A percentile compares a stretch with the other conserved stretches of the same genome.
These are phyloP conservation scores for Hymenoscyphus occultus DNA, from an alignment of 2,329 filamentous ascomycete genomes.

Conservation along the genomic window DNA sequence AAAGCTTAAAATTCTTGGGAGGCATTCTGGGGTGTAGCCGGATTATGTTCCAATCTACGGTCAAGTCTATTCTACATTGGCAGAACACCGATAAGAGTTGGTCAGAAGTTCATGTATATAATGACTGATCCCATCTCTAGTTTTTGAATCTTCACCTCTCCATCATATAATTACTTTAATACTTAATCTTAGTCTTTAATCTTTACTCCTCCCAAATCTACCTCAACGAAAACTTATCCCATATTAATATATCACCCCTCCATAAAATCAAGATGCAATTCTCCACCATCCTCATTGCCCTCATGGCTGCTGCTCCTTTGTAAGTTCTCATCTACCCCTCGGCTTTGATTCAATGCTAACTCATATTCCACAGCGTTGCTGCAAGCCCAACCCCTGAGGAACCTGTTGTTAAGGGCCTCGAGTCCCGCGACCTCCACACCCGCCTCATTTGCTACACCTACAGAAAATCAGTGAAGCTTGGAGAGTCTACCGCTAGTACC, in stretches of 20 bases:
- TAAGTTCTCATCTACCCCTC: neutral
- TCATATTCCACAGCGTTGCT: conserved; percentile 13
- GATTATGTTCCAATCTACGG: neutral
- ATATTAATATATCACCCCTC: too few relatives aligned
- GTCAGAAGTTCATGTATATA: too few relatives aligned
- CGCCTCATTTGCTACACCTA: neutral
- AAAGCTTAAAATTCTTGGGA: neutral
- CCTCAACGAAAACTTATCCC: neutral
- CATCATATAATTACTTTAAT: neutral
- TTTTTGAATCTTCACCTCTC: too few relatives aligned
- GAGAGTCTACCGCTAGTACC: neutral
- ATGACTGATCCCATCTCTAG: too few relatives aligned
- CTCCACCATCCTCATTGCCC: conserved; percentile 12
- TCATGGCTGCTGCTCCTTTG: conserved; percentile 9
- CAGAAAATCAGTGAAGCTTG: neutral
- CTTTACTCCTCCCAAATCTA: neutral
- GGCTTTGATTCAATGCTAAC: neutral
- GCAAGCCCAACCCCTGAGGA: conserved; percentile 27
- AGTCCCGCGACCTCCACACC: conserved; percentile 9
- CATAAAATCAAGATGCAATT: conserved; percentile 18
- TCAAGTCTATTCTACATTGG: neutral
- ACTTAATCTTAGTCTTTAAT: neutral
- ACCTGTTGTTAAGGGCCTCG: conserved; percentile 13
- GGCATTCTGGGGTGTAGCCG: neutral
- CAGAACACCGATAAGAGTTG: too few relatives aligned